These are phyloP conservation scores for Kandelia obovata DNA, from an alignment of 345 rosid species.

Conservation along the genomic window DNA sequence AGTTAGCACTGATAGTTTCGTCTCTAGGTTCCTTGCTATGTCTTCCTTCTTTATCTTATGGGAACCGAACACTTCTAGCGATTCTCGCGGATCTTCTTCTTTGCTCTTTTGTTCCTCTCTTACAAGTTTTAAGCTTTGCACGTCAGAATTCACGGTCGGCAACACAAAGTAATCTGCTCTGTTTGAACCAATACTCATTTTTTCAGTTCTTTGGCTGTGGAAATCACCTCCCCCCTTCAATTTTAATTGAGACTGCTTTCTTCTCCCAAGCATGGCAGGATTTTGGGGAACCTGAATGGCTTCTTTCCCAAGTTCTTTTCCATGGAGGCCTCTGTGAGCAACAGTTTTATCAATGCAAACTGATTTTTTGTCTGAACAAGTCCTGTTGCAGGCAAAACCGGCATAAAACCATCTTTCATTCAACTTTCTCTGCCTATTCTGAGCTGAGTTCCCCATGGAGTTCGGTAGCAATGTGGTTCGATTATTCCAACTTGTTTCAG, in stretches of 20 bases:
- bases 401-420: slow-evolving; percentile 38
- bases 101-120: slow-evolving; percentile 10
- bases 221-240: slow-evolving; percentile 24
- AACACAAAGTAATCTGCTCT: slow-evolving; percentile 29
- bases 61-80: slow-evolving; percentile 46
- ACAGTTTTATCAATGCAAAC: slow-evolving; percentile 20
- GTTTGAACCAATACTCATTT: slow-evolving; percentile 26
- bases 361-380: slow-evolving; percentile 50
- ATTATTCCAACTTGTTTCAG: slow-evolving; percentile 53
- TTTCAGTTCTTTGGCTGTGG: slow-evolving; percentile 21
- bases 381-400: slow-evolving; percentile 42
- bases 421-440: slow-evolving; percentile 25
- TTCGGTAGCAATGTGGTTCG: slow-evolving; percentile 32
- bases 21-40: slow-evolving; percentile 44
- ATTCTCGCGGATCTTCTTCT: slow-evolving; percentile 34
- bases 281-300: slow-evolving; percentile 11
- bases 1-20: slow-evolving; percentile 58
- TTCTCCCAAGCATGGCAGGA: slow-evolving; percentile 20
- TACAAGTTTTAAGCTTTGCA: slow-evolving; percentile 9
- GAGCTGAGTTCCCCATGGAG: slow-evolving; percentile 19
- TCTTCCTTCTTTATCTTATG: slow-evolving; percentile 27
- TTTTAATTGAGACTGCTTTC: slow-evolving; percentile 22
- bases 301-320: slow-evolving; percentile 20
- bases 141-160: slow-evolving; percentile 29
- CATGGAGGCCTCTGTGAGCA: slow-evolving; percentile 11